Base-by-base conservation (phyloP, 495 filamentous ascomycete species). In the Xylaria telfairii region DNA sequence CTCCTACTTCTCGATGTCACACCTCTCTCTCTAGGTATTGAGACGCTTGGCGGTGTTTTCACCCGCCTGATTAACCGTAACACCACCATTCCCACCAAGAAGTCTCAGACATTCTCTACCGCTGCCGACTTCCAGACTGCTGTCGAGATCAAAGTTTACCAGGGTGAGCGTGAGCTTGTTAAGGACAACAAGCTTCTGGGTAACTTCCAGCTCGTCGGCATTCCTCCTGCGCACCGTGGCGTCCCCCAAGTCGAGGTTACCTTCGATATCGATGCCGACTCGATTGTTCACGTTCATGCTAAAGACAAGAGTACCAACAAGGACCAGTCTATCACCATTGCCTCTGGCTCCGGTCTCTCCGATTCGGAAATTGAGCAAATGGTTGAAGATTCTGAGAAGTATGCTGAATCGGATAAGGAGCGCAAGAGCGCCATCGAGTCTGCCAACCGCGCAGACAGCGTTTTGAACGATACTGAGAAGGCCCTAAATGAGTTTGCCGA, bases 61-160 rank as follows among this genome's bases (percentile, higher is more conserved):
- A 99, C 96, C 67, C 96, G 96, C 79, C 82, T 99, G 82, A 99
- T 99, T 88, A 98, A 97, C 90, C 95, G 96, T 74, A 99, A 99
- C 90, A 99, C 96, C 78, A 99, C 96, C 74, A 99, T 99, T 82
- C 96, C 96, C 65, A 98, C 96, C 84, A 99, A 98, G 91, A 99
- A 99, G 86, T 97, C 95, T 42, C 96, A 98, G 86, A 89, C 94
- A 73, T 99, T 99, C 89, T 98, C 96, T 65, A 99, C 96, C 59
- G 96, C 96, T 65, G 96, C 96, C 76, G 96, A 99, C 80, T 98
- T 97, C 92, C 96, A 99, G 89, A 97, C 93, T 71, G 96, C 96
- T 75, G 96, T 99, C 82, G 96, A 99, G 88, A 99, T 99, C 89
- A 99, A 99, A 91, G 96, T 99, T 68, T 98, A 90, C 92, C 96